These are phyloP conservation scores for Flaveria ramosissima DNA, from an alignment of 129 eudicot genomes.

Conservation along the genomic window DNA sequence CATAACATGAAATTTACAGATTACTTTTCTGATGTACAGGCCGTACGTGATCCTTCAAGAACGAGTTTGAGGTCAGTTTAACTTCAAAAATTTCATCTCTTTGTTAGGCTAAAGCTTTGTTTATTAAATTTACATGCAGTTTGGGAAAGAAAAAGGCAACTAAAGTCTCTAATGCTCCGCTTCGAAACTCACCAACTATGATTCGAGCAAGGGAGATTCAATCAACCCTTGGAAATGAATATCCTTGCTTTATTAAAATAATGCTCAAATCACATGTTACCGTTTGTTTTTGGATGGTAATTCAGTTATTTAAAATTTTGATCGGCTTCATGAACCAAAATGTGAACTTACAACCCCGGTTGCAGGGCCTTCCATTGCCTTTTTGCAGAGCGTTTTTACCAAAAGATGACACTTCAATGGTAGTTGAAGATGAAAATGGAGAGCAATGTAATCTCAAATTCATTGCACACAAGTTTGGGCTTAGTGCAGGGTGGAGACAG, in stretches of 20 bases:
- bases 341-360: not conserved
- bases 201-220: slow-evolving; percentile 62
- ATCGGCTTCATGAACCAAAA: not conserved
- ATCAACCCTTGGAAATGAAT: slow-evolving; percentile 49
- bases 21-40: slow-evolving; percentile 39
- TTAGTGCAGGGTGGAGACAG: slow-evolving; percentile 81
- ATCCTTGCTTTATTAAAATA: slow-evolving; percentile 53
- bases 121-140: slow-evolving; percentile 12
- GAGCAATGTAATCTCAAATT: slow-evolving; percentile 57
- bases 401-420: slow-evolving; percentile 36
- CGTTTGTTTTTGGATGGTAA: slow-evolving; percentile 76
- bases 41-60: slow-evolving; percentile 27
- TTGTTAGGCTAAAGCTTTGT: not conserved
- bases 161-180: slow-evolving; percentile 26
- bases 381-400: slow-evolving; percentile 70
- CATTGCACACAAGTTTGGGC: slow-evolving; percentile 55
- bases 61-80: slow-evolving; percentile 39
- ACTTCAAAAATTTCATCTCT: not conserved
- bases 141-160: slow-evolving; percentile 22
- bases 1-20: not conserved
- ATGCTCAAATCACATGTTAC: slow-evolving; percentile 69
- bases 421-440: slow-evolving; percentile 59
- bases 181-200: slow-evolving; percentile 45
- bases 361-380: slow-evolving; percentile 69
- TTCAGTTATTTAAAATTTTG: not conserved